These are phyloP conservation scores for Boletus coccyginus DNA, from an alignment of 768 basidiomycete species.

Conservation along the genomic window DNA sequence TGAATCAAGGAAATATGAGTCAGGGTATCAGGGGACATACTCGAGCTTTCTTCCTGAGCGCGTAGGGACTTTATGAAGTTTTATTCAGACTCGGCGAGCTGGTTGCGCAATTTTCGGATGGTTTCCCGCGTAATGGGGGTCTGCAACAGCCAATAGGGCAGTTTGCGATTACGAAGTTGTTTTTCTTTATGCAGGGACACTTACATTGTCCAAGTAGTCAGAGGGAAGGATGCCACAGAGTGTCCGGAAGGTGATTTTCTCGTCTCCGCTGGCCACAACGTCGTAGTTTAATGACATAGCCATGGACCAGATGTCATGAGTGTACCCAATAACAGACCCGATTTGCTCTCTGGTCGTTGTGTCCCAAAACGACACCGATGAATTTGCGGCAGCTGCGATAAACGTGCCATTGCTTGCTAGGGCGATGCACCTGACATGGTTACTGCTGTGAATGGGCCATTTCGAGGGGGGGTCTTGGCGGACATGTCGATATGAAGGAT, in stretches of 20 bases:
- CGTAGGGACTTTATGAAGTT: too few relatives aligned
- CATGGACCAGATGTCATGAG: not conserved
- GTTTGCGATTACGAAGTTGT: too few relatives aligned
- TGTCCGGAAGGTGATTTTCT: not conserved
- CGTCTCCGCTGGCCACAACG: not conserved
- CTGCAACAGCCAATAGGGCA: too few relatives aligned
- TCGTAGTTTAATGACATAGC: not conserved
- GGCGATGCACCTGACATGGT: too few relatives aligned
- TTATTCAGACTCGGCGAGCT: too few relatives aligned
- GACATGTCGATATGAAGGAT: not conserved
- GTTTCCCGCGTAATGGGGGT: too few relatives aligned
- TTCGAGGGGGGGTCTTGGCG: not conserved
- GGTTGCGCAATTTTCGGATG: too few relatives aligned
- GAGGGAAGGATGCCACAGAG: not conserved
- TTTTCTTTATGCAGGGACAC: not conserved
- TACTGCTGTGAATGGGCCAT: not conserved
- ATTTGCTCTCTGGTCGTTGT: not conserved
- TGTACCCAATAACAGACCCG: not conserved
- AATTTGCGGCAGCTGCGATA: not conserved
- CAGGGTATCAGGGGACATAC: too few relatives aligned
- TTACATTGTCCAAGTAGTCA: not conserved
- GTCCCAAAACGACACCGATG: conserved; percentile 9
- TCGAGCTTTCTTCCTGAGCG: too few relatives aligned
- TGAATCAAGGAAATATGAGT: too few relatives aligned
- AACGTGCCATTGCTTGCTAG: too few relatives aligned